Conservation (phyloP, 306 rosid species). For the Rubus parviflorus region DNA sequence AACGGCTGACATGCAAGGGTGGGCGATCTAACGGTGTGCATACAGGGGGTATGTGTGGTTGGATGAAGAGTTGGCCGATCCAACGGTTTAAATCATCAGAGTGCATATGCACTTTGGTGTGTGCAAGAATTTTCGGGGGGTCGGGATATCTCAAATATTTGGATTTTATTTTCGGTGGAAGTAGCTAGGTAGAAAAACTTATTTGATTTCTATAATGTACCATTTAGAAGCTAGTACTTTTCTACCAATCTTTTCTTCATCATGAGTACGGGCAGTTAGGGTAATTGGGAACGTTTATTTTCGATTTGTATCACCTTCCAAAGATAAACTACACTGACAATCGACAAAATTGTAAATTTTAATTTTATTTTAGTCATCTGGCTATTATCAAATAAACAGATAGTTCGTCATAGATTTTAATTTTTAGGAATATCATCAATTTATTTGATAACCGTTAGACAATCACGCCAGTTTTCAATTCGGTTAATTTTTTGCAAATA, state of each 20-base stretch:
- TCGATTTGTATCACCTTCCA: neutral
- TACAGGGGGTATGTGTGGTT: too few relatives aligned
- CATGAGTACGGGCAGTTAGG: neutral
- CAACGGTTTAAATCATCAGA: too few relatives aligned
- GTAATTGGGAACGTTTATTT: neutral
- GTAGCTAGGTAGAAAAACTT: neutral
- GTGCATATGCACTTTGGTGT: too few relatives aligned
- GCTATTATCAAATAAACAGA: too few relatives aligned
- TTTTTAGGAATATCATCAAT: neutral
- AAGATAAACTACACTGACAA: too few relatives aligned
- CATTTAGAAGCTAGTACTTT: neutral
- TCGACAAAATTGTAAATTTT: too few relatives aligned
- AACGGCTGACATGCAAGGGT: too few relatives aligned
- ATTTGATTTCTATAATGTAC: neutral
- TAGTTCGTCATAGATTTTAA: too few relatives aligned
- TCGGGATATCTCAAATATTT: neutral
- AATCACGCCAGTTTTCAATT: neutral
- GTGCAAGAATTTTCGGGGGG: too few relatives aligned
- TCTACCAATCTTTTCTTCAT: neutral
- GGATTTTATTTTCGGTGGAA: neutral
- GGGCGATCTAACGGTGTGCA: too few relatives aligned
- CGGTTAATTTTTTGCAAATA: neutral
- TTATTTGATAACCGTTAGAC: neutral
- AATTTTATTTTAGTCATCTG: too few relatives aligned
- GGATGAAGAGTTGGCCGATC: too few relatives aligned